These are phyloP conservation scores for Vinca minor DNA, from an alignment of 257 asterid genomes.

Conservation along the genomic window DNA sequence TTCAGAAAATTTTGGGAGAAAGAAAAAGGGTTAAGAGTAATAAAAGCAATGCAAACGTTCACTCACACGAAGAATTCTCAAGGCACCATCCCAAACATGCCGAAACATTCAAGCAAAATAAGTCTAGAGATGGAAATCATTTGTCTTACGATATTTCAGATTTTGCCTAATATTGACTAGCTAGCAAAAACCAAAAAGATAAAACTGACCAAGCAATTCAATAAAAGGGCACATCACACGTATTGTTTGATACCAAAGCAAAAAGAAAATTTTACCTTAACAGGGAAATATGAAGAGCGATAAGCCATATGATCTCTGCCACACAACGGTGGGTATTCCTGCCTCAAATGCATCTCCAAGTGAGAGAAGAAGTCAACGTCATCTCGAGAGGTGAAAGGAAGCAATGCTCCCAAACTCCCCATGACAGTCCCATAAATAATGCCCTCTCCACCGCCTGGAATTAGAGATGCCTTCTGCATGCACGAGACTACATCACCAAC, in stretches of 20 bases:
- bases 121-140: neutral
- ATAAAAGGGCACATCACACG: neutral
- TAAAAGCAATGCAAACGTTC: neutral
- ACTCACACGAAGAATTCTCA: neutral
- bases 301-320: conserved; percentile 99
- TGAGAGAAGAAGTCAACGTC: conserved; percentile 98
- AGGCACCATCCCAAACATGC: neutral
- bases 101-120: neutral
- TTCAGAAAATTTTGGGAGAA: neutral
- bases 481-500: conserved; percentile 87
- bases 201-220: too few species aligned
- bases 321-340: conserved; percentile 93
- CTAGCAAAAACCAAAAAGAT: too few species aligned
- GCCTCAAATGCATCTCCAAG: conserved; percentile 99
- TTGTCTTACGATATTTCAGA: too few species aligned
- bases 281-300: conserved; percentile 91
- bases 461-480: conserved; percentile 84
- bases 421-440: conserved; percentile 82
- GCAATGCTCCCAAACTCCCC: conserved; percentile 95
- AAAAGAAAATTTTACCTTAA: conserved; percentile 48
- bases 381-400: conserved; percentile 88
- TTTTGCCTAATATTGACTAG: neutral
- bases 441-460: conserved; percentile 97
- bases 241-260: neutral
- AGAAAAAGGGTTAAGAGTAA: neutral